Base-by-base conservation (phyloP, 805 yeast species). In the Candida khao-thaluensis region DNA sequence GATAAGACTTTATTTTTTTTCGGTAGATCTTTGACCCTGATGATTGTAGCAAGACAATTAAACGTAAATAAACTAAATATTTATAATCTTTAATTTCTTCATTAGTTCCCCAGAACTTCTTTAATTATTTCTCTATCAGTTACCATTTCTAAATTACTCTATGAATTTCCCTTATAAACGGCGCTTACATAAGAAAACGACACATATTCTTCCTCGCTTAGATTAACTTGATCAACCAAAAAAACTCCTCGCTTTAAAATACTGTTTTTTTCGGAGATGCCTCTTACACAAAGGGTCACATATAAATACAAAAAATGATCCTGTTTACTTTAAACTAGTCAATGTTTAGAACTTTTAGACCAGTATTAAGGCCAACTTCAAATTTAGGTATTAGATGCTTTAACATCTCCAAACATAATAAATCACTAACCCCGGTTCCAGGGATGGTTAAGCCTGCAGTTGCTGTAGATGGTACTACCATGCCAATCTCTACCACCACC, bases 171-270 rank as follows among this genome's bases (percentile, higher is more conserved):
- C 4, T 10, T 10, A 10, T 22, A 22, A 12, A 4, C 6, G 7
- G 10, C 35, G 30, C 30, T 27, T 27, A 27, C 18, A 6, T 27
- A 27, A 27, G 8, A 9, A 7, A 28, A 8, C 7, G 16, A 7
- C 31, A 28, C 10, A 12, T 18, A 7, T 25, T 12, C 7, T 25
- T 25, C 33, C 29, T 37, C 41, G 41, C 41, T 37, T 37, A 37
- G 41, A 37, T 37, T 37, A 37, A 17, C 41, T 20, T 9, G 15
- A 5, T 22, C 10, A 10, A 22, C 10, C n/a, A n/a, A n/a, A 20
- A 20, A 15, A 11, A 17, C n/a, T 20, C 20, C 32, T 28, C 38
- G 38, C 32, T 18, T 20, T 11, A 33, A 22, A 33, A 9, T 24
- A 17, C n/a, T 21, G 20, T 17, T 12, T 6, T 9, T 3, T 5